Base-by-base conservation (phyloP, 345 rosid genomes). In the rapeseed (Brassica napus) region DNA sequence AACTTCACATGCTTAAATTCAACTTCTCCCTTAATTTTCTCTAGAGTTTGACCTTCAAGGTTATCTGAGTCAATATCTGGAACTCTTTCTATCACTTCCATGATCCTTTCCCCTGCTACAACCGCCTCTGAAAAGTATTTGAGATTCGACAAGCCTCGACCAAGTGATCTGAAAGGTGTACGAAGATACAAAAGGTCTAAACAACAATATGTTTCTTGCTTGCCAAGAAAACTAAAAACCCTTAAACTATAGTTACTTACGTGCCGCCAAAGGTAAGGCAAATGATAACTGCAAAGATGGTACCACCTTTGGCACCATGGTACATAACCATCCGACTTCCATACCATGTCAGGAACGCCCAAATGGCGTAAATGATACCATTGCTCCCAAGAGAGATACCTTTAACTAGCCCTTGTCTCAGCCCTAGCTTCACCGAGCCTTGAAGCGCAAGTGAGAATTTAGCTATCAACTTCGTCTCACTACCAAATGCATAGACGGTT, bases 291-390 rank as follows among this genome's bases (percentile, higher is more conserved):
- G 94, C 84, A 82, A 85, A 94, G 4, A 97, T 87, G 74, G 91
- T 91, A 59, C 98, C 98, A 23, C 98, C 98, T 78, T 94, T 92
- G 1, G 88, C 88, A 75, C 85, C 88, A 32, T 94, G 92, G 44
- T 89, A 83, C 87, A 97, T 84, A 81, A 94, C 90, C 80, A 94
- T 86, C 75, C 86, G 92, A 72, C 98, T 94, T 5, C 95, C 97
- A 15, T 92, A 92, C 98, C 98, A 94, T 80, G 89, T 87, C 70
- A 94, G 88, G 77, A 94, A 94, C 2, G 91, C 97, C 95, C 97
- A 90, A 6, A 97, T 92, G 91, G 92, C 90, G 80, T 89, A 92
- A 28, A 93, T 87, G 8, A 94, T 92, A 63, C 97, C 96, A 2
- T 93, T 92, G 71, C 98, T 92, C 65, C 98, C 98, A 11, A 91